A percentile compares a stretch with the other conserved stretches of the same genome.
Evolutionary conservation across 768 basidiomycete species (phyloP).

Genomic region (Dentipellis sp.): DNA sequence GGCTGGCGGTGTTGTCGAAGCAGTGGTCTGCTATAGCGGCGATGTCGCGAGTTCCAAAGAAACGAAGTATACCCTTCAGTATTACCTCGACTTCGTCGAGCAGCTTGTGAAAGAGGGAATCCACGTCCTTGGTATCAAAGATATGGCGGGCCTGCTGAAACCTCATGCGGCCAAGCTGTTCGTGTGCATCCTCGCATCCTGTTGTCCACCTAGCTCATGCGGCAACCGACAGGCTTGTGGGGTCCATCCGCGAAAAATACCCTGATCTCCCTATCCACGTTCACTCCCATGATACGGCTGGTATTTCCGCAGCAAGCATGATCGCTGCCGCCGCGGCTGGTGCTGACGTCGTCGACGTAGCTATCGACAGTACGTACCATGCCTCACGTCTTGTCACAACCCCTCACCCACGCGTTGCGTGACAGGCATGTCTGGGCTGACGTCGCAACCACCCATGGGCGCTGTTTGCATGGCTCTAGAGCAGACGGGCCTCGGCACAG

Average conservation of each 20-base stretch:
- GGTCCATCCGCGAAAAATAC: conserved; percentile 91
- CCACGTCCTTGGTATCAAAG: conserved; percentile 95
- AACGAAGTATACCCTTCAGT: conserved; percentile 94
- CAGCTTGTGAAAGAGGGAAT: conserved; percentile 91
- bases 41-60: conserved; percentile 93
- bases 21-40: conserved; percentile 96
- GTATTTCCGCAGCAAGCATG: conserved; percentile 98
- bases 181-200: conserved; percentile 17
- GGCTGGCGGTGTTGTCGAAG: conserved; percentile 97
- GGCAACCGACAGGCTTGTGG: conserved; percentile 56
- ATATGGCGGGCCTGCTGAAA: conserved; percentile 97
- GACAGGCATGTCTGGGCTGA: conserved; percentile 93
- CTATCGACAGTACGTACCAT: conserved; percentile 80
- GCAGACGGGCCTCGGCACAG: conserved; percentile 88
- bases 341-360: conserved; percentile 95
- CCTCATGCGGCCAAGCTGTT: conserved; percentile 89
- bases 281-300: conserved; percentile 98
- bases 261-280: conserved; percentile 98
- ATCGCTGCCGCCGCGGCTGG: conserved; percentile 93
- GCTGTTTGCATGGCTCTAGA: conserved; percentile 92
- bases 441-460: conserved; percentile 99
- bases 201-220: conserved; percentile 1
- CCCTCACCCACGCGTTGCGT: conserved; percentile 9
- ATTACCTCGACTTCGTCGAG: conserved; percentile 94
- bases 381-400: not conserved